phyloP scores from a whole-genome alignment of 73 alveolate genomes.

The Paramecium octaurelia region DNA sequence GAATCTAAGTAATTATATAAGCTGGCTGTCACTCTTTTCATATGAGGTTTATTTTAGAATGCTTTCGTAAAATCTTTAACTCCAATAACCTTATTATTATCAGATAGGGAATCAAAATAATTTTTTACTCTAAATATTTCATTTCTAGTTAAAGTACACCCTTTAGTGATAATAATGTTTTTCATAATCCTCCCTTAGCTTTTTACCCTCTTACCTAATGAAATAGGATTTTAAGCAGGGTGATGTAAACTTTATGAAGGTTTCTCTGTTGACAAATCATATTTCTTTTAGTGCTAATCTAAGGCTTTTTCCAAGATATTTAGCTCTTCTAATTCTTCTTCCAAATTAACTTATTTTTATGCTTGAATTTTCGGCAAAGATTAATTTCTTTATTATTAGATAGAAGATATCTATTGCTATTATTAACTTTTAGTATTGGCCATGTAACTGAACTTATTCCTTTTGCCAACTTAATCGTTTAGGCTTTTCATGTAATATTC shows the following conservation, averaged over 20 bases:
- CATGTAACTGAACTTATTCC: slow-evolving; percentile 53
- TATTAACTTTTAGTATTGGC: slow-evolving; percentile 37
- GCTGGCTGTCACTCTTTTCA: slow-evolving; percentile 65
- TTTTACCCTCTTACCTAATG: neutral
- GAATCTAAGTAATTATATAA: slow-evolving; percentile 55
- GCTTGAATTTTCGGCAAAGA: slow-evolving; percentile 13
- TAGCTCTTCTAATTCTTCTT: slow-evolving; percentile 46
- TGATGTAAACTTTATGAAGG: neutral
- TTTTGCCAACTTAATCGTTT: slow-evolving; percentile 45
- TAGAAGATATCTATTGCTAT: neutral
- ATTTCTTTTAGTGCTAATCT: slow-evolving; percentile 51
- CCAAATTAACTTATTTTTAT: neutral
- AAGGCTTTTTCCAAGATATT: slow-evolving; percentile 47
- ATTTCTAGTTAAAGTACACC: slow-evolving; percentile 55
- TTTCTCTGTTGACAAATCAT: slow-evolving; percentile 23
- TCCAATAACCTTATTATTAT: slow-evolving; percentile 19
- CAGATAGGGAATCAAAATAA: slow-evolving; percentile 53
- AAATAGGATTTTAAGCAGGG: neutral
- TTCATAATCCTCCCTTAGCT: slow-evolving; percentile 30
- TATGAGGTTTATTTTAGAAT: slow-evolving; percentile 54
- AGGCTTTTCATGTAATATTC: slow-evolving; percentile 39
- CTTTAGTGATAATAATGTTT: slow-evolving; percentile 23
- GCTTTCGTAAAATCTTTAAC: slow-evolving; percentile 58
- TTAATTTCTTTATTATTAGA: neutral
- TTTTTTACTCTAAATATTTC: slow-evolving; percentile 51